These are phyloP conservation scores for Periconia sp. DNA, from an alignment of 2,329 filamentous ascomycete species.

Conservation along the genomic window DNA sequence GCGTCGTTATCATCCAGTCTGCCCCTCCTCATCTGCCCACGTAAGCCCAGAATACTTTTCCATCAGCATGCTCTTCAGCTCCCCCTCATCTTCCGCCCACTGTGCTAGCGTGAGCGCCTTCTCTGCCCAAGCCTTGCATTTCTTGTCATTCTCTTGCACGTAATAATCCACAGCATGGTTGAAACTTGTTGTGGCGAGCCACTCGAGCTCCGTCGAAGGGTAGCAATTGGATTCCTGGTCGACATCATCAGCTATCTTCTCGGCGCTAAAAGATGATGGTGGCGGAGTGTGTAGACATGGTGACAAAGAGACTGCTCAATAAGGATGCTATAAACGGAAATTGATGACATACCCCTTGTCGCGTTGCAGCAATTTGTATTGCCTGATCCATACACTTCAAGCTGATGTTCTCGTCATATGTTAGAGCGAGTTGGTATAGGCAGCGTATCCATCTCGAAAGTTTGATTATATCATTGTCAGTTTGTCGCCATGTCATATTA, in stretches of 20 bases:
- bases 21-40: slow-evolving; percentile 38
- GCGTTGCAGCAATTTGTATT: slow-evolving; percentile 41
- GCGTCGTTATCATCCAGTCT: no score
- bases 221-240: slow-evolving; percentile 56
- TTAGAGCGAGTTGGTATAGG: slow-evolving; percentile 71
- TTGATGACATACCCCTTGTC: slow-evolving; percentile 32
- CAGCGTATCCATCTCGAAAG: slow-evolving; percentile 81
- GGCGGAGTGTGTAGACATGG: slow-evolving; percentile 20
- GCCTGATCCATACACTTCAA: slow-evolving; percentile 70
- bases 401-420: slow-evolving; percentile 61
- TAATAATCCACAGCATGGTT: slow-evolving; percentile 73
- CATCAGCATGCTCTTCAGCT: slow-evolving; percentile 34
- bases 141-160: slow-evolving; percentile 59
- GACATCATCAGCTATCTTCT: slow-evolving; percentile 28
- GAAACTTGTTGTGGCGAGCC: slow-evolving; percentile 66
- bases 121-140: slow-evolving; percentile 66
- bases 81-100: slow-evolving; percentile 60
- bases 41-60: slow-evolving; percentile 60
- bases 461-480: slow-evolving; percentile 62
- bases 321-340: neutral
- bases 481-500: slow-evolving; percentile 67
- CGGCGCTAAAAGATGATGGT: slow-evolving; percentile 20
- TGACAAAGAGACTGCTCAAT: slow-evolving; percentile 6
- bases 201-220: slow-evolving; percentile 73
- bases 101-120: slow-evolving; percentile 68